These are phyloP conservation scores for Cokeromyces recurvatus DNA, from an alignment of 371 early-diverging fungal species.

Conservation along the genomic window DNA sequence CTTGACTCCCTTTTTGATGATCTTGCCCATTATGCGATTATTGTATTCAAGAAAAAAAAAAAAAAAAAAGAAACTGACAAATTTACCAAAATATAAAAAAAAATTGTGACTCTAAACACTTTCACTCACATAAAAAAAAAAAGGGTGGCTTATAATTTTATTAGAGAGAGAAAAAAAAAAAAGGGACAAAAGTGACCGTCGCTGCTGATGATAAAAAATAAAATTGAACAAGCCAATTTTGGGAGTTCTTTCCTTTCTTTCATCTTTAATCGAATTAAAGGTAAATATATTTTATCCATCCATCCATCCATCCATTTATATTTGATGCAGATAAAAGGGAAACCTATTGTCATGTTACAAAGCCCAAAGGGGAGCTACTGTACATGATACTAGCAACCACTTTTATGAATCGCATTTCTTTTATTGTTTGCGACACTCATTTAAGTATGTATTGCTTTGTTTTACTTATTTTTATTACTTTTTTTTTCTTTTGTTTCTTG, in stretches of 20 bases:
- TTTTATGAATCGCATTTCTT: slow-evolving; percentile 19
- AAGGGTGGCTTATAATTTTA: too few species aligned
- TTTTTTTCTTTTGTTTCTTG: slow-evolving; percentile 2
- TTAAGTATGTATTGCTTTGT: slow-evolving; percentile 15
- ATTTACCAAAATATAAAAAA: too few species aligned
- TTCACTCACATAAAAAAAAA: too few species aligned
- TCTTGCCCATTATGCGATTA: slow-evolving; percentile 60
- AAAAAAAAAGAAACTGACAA: too few species aligned
- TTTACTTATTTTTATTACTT: not conserved
- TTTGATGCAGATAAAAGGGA: too few species aligned
- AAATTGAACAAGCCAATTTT: too few species aligned
- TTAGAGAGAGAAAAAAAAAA: too few species aligned
- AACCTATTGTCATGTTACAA: slow-evolving; percentile 6
- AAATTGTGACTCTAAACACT: too few species aligned
- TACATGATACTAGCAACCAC: slow-evolving; percentile 16
- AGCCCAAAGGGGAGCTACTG: slow-evolving; percentile 15
- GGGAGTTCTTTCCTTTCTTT: not conserved
- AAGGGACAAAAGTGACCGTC: too few species aligned
- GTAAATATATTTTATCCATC: slow-evolving; percentile 9
- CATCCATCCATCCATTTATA: slow-evolving; percentile 16
- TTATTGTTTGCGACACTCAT: slow-evolving; percentile 19
- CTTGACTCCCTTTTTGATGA: slow-evolving; percentile 83
- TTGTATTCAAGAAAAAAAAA: slow-evolving; percentile 3
- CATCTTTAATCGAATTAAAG: not conserved
- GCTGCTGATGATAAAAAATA: too few species aligned